Evolutionary conservation across 1,139 yeast species (phyloP), one percentile per base, ranked within the genome.

Genomic region (Meyerozyma carpophila): DNA sequence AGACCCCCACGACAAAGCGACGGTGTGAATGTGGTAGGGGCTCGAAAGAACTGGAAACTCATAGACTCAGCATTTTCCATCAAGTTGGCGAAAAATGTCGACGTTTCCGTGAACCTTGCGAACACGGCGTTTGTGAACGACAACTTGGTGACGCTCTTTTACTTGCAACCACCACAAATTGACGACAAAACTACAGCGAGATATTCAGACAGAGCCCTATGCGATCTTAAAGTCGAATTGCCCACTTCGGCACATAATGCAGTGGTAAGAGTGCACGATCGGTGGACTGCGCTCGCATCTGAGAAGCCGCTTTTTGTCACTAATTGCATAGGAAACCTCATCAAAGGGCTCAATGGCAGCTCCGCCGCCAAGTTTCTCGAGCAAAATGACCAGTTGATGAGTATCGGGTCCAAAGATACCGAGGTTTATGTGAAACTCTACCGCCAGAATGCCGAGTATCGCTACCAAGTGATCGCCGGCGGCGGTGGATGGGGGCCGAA

Each of bases 401-500:
- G 62, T 37, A 59, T 79, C 9, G 70, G 65, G 34, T 66, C 77
- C 16, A 75, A 75, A 51, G 73, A 65, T 44, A 59, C 80, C 37
- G 66, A 70, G 49, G 82, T 79, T 4, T 78, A 66, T 53, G 75
- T 69, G 29, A 70, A 68, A 48, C 40, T 70, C 13, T 55, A 53
- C 42, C 55, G 55, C 18, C 47, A 49, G 7, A 24, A 41, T 7
- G 47, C 40, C 10, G 52, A 52, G 5, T 51, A 52, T 38, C 56
- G 69, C 44, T 68, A 65, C 55, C 73, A 77, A 53, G 82, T 81
- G 16, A 72, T 79, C 34, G 86, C 86, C 5, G 79, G 79, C 1
- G 87, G 87, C 4, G 87, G 86, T 2, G 77, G 79, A 9, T 81
- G 86, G 87, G 83, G 84, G 1, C 73, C 81, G 31, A 74, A 81